These are phyloP conservation scores for Leccinellum rugosiceps DNA, from an alignment of 768 basidiomycete genomes.

Conservation along the genomic window DNA sequence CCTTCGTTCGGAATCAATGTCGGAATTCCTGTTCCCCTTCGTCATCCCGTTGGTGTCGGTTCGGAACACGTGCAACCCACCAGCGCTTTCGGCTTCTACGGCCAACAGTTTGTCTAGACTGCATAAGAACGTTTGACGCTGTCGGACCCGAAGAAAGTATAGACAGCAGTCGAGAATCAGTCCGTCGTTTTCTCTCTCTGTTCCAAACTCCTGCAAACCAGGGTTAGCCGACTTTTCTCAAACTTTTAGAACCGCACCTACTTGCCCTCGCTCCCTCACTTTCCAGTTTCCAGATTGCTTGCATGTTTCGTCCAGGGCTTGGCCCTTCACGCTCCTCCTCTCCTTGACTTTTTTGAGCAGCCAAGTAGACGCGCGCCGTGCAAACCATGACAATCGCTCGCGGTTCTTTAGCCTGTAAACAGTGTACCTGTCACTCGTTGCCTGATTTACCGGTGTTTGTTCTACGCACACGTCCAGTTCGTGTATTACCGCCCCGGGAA, in stretches of 20 bases:
- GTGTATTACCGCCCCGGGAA: constrained; percentile 72
- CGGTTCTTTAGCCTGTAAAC: constrained; percentile 39
- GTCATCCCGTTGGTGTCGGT: constrained; percentile 11
- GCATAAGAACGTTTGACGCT: constrained; percentile 54
- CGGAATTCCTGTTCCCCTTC: constrained; percentile 14
- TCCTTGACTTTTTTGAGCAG: constrained; percentile 59
- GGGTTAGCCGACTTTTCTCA: not conserved
- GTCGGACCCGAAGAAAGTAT: constrained; percentile 46
- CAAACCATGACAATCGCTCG: constrained; percentile 52
- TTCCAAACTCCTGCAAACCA: constrained; percentile 17
- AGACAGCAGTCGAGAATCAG: constrained; percentile 75
- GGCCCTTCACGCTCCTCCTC: constrained; percentile 53
- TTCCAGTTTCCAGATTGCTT: constrained; percentile 63
- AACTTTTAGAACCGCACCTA: constrained; percentile 15
- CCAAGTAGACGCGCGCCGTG: constrained; percentile 69
- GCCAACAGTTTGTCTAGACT: constrained; percentile 69
- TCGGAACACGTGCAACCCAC: constrained; percentile 31
- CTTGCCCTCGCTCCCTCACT: constrained; percentile 43
- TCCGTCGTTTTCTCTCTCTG: constrained; percentile 56
- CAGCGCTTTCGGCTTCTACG: constrained; percentile 45
- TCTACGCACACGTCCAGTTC: constrained; percentile 68
- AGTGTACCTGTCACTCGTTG: not conserved
- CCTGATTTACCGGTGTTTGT: not conserved
- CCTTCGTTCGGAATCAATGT: constrained; percentile 34
- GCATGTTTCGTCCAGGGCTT: constrained; percentile 62